Evolutionary conservation across 176 grass and related monocot genomes (phyloP).

Genomic region (Musa itinerans): DNA sequence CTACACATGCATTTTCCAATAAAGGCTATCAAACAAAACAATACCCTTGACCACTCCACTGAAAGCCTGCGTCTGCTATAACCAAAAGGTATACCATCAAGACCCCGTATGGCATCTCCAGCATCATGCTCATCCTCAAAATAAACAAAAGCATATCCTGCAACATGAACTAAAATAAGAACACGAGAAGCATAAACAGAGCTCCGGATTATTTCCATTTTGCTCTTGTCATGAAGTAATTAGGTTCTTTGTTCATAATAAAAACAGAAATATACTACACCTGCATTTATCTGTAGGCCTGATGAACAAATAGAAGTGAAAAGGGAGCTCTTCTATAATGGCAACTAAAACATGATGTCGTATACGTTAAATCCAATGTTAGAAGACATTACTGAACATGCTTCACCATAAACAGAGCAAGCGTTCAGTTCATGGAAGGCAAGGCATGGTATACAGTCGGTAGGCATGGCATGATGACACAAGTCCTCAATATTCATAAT

Average conservation of each 20-base stretch:
- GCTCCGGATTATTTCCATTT: not conserved
- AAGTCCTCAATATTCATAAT: constrained; percentile 8
- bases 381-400: constrained; percentile 31
- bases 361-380: constrained; percentile 50
- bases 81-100: constrained; percentile 56
- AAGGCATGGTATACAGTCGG: constrained; percentile 30
- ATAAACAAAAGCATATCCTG: constrained; percentile 75
- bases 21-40: no score
- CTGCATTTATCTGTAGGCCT: constrained; percentile 49
- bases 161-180: not conserved
- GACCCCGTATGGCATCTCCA: constrained; percentile 59
- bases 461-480: constrained; percentile 19
- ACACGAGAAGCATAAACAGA: not conserved
- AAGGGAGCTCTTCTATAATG: constrained; percentile 22
- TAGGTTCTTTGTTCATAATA: no score
- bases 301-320: constrained; percentile 42
- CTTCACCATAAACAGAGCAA: constrained; percentile 48
- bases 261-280: constrained; percentile 37
- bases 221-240: not conserved
- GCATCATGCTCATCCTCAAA: constrained; percentile 77
- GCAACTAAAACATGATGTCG: constrained; percentile 38
- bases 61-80: constrained; percentile 55
- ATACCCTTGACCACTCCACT: constrained; percentile 82
- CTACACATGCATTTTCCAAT: not conserved
- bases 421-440: constrained; percentile 20